These are phyloP conservation scores for Trichoderma virens DNA, from an alignment of 495 filamentous ascomycete species.

Conservation along the genomic window DNA sequence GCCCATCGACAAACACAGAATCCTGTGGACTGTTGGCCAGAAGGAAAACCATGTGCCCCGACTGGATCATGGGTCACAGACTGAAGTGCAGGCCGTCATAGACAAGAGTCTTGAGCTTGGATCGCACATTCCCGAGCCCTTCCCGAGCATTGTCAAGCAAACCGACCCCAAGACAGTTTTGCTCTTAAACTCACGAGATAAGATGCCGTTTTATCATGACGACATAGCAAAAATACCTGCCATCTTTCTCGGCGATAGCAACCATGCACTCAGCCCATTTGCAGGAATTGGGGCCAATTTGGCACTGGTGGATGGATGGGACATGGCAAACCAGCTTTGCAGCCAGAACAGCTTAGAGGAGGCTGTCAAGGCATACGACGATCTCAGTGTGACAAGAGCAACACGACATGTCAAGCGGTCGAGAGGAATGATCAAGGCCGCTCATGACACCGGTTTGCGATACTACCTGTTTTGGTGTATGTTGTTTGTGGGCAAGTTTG, in stretches of 20 bases:
- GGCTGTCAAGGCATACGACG: slow-evolving; percentile 24
- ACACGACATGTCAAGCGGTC: background rate
- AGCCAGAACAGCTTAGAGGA: slow-evolving; percentile 12
- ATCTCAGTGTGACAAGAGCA: slow-evolving; percentile 21
- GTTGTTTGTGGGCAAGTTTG: slow-evolving; percentile 7
- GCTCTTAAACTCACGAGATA: slow-evolving; percentile 27
- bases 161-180: slow-evolving; percentile 22
- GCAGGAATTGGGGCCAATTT: slow-evolving; percentile 37
- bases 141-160: slow-evolving; percentile 23
- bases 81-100: slow-evolving; percentile 15
- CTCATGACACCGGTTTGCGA: slow-evolving; percentile 12
- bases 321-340: slow-evolving; percentile 27
- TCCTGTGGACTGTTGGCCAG: slow-evolving; percentile 27
- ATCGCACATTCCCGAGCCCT: slow-evolving; percentile 22
- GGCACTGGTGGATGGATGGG: slow-evolving; percentile 34
- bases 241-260: slow-evolving; percentile 36
- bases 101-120: slow-evolving; percentile 22
- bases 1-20: slow-evolving; percentile 23
- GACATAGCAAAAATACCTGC: slow-evolving; percentile 12
- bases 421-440: slow-evolving; percentile 17
- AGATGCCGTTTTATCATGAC: slow-evolving; percentile 29
- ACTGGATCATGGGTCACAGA: background rate
- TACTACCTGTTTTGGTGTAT: slow-evolving; percentile 1
- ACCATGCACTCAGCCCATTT: slow-evolving; percentile 38
- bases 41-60: slow-evolving; percentile 13